A percentile compares a stretch with the other conserved stretches of the same genome.
phyloP scores from a whole-genome alignment of 2,329 filamentous ascomycete species.

The Paecilomyces sp. region DNA sequence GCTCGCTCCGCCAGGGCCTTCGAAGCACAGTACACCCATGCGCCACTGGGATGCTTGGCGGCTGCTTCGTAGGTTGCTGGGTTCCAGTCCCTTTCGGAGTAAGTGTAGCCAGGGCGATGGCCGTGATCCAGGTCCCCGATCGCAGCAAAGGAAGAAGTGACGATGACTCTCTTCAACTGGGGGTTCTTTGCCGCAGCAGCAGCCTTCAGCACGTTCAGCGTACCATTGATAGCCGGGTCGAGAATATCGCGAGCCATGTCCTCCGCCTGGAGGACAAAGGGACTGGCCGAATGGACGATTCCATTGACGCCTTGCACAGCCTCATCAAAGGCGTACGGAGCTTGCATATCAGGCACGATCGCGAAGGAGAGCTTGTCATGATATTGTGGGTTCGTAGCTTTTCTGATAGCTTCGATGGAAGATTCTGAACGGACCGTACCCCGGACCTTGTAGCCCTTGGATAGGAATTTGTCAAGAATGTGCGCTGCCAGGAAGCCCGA shows the following conservation, averaged over 20 bases:
- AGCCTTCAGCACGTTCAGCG: conserved; percentile 50
- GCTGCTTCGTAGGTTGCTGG: conserved; percentile 24
- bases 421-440: conserved; percentile 49
- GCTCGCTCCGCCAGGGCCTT: conserved; percentile 40
- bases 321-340: conserved; percentile 46
- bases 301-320: conserved; percentile 38
- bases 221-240: conserved; percentile 47
- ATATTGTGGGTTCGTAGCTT: not conserved
- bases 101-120: not conserved
- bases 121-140: conserved; percentile 25
- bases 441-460: conserved; percentile 49
- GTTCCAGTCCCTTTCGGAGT: conserved; percentile 25
- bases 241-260: conserved; percentile 12
- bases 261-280: conserved; percentile 60
- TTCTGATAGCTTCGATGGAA: not conserved
- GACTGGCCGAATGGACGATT: conserved; percentile 61
- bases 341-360: conserved; percentile 60
- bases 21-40: not conserved
- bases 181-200: conserved; percentile 49
- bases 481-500: conserved; percentile 57
- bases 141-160: conserved; percentile 58
- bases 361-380: conserved; percentile 46
- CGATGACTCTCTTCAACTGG: conserved; percentile 61
- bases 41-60: conserved; percentile 4
- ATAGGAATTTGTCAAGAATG: conserved; percentile 49